Conservation (phyloP, 208 protist genomes). For the Trichomonas vaginalis region DNA sequence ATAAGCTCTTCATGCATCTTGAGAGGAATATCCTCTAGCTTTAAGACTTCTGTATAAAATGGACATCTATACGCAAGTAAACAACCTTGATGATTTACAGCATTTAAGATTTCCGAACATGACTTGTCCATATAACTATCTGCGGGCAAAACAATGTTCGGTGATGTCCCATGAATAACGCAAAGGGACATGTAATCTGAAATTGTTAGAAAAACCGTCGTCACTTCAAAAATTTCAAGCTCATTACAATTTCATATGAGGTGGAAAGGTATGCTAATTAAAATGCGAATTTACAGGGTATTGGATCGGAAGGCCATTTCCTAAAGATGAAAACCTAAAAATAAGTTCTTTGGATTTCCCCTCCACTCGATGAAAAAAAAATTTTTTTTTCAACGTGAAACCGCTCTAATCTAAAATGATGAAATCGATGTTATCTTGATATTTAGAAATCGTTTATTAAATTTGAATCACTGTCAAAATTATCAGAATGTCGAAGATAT, state of each 20-base stretch:
- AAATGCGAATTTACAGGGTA: neutral
- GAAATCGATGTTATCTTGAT: too few species aligned
- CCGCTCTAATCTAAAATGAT: too few species aligned
- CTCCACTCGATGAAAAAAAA: too few species aligned
- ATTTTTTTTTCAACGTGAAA: too few species aligned
- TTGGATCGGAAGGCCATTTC: neutral
- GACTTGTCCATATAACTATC: neutral
- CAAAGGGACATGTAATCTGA: neutral
- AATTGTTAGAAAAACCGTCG: neutral
- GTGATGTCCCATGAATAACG: neutral
- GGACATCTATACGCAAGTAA: neutral
- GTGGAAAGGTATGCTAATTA: neutral
- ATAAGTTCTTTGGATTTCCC: too few species aligned
- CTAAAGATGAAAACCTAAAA: neutral
- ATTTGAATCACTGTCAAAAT: too few species aligned
- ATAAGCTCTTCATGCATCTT: neutral
- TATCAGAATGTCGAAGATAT: too few species aligned
- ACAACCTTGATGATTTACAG: neutral
- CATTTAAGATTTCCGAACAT: neutral
- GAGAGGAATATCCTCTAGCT: neutral
- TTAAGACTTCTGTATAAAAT: neutral
- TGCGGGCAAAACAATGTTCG: neutral
- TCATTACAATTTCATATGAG: neutral
- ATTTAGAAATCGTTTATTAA: too few species aligned
- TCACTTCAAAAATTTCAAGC: neutral